These are phyloP conservation scores for Tylopilus felleus DNA, from an alignment of 768 basidiomycete species.

Conservation along the genomic window DNA sequence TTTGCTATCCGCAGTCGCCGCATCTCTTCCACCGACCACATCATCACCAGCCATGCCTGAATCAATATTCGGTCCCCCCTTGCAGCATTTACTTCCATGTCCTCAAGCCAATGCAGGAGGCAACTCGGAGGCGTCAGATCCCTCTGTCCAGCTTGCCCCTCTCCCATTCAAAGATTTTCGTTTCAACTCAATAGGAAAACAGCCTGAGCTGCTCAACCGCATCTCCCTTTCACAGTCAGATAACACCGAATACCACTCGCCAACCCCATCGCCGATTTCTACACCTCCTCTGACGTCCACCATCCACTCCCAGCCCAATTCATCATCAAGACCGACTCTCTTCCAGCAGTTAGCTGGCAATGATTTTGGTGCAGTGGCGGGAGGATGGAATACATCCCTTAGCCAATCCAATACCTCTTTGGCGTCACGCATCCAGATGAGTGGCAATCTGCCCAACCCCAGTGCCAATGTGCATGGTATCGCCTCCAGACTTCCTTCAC, in stretches of 20 bases:
- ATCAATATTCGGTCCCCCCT: constrained; percentile 30
- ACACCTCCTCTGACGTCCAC: constrained; percentile 1
- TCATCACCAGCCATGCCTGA: constrained; percentile 20
- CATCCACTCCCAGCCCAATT: constrained; percentile 4
- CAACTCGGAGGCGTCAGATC: neutral
- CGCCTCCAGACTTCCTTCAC: neutral
- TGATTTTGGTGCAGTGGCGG: neutral
- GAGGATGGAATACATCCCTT: neutral
- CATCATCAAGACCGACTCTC: constrained; percentile 21
- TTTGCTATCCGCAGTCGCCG: constrained; percentile 6
- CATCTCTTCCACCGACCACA: constrained; percentile 13
- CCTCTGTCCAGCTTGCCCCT: constrained; percentile 13
- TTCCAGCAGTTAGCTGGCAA: constrained; percentile 19
- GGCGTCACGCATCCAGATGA: constrained; percentile 27
- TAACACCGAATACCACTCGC: constrained; percentile 23
- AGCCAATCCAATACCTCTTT: constrained; percentile 16
- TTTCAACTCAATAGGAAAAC: constrained; percentile 53
- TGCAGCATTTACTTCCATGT: constrained; percentile 23
- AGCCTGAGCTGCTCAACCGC: constrained; percentile 50
- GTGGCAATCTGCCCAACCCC: neutral
- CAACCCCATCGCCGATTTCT: constrained; percentile 22
- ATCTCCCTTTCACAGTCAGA: constrained; percentile 38
- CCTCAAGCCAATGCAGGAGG: neutral
- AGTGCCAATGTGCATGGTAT: neutral
- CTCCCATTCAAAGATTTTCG: constrained; percentile 40